These are phyloP conservation scores for Candida silvicultrix DNA, from an alignment of 805 yeast genomes.

Conservation along the genomic window DNA sequence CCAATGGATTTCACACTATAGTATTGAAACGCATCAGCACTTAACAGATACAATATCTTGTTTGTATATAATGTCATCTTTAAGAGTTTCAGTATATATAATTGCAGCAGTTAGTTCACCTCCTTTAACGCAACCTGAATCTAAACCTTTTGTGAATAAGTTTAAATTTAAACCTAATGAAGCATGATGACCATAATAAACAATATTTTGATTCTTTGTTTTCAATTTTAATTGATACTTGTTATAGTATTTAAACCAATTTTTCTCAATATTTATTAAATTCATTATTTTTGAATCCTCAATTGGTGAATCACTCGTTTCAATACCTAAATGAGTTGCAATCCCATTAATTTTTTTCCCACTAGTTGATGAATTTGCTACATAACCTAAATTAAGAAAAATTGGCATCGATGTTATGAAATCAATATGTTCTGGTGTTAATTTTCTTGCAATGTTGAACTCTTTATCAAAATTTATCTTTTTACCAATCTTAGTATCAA, in stretches of 20 bases:
- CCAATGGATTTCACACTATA: no score
- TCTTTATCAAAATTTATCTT: conserved; percentile 14
- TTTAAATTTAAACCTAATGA: conserved; percentile 61
- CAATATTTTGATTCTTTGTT: conserved; percentile 29
- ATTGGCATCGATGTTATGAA: conserved; percentile 61
- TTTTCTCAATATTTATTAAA: conserved; percentile 63
- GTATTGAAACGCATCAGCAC: no score
- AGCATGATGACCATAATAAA: conserved; percentile 89
- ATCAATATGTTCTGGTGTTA: conserved; percentile 54
- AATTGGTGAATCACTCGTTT: neutral
- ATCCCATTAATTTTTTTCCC: conserved; percentile 18
- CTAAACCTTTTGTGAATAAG: conserved; percentile 72
- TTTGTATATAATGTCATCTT: conserved; percentile 3
- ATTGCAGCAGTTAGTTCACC: conserved; percentile 55
- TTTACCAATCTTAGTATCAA: conserved; percentile 5
- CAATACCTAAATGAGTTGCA: conserved; percentile 15
- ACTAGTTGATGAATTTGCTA: conserved; percentile 21
- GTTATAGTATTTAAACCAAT: conserved; percentile 40
- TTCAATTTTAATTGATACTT: conserved; percentile 12
- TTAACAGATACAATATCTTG: conserved; percentile 10
- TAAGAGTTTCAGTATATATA: conserved; percentile 5
- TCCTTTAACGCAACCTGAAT: conserved; percentile 78
- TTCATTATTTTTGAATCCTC: conserved; percentile 54
- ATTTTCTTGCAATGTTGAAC: conserved; percentile 10
- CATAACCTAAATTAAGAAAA: conserved; percentile 54